Base-by-base conservation (phyloP, 768 basidiomycete genomes). In the Cyclocybe cylindracea region DNA sequence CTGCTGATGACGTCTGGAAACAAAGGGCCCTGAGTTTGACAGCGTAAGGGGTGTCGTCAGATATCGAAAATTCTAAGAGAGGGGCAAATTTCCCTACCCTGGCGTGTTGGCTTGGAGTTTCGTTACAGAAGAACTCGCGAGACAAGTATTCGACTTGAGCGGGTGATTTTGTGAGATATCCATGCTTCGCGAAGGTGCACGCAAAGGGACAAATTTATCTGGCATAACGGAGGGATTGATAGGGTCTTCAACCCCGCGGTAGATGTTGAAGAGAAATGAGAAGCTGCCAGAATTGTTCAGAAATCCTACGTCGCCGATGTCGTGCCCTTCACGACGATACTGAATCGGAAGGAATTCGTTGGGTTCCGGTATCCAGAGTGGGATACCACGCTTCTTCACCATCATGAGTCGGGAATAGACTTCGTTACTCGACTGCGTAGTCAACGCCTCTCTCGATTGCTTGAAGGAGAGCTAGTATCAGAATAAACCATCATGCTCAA, bases 281-380 rank as follows among this genome's bases (percentile, higher is more conserved):
- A 72, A 74, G 8, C 47, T 51, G 24, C 71, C 70, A 32, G 56
- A 51, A 31, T 54, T 55, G 31, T 65, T 61, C 14, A 73, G 50
- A 8, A 66, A 56, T 6, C 73, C 70, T 13, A 75, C 69, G 40
- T 75, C 73, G 3, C 73, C 72, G 35, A 74, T 70, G 32, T 51
- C 58, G 36, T 67, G 58, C 0, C 70, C 72, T 10, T 46, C 34
- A 2, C 46, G 54, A 42, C 51, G 59, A 49, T 66, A 65, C n/a
- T n/a, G n/a, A n/a, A n/a, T 39, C 58, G 65, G 63, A 10, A 64
- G 49, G 13, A 43, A 50, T 29, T 44, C 48, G 19, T 61, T 62
- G 6, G 65, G 63, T 19, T 66, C 63, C 4, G 71, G 71, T 18
- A 62, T 56, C 66, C 66, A 72, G n/a, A 73, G 47, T 1, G 69